A percentile compares a stretch with the other conserved stretches of the same genome.
These are phyloP conservation scores for Puya raimondii DNA, from an alignment of 176 grass and related monocot species.

Conservation along the genomic window DNA sequence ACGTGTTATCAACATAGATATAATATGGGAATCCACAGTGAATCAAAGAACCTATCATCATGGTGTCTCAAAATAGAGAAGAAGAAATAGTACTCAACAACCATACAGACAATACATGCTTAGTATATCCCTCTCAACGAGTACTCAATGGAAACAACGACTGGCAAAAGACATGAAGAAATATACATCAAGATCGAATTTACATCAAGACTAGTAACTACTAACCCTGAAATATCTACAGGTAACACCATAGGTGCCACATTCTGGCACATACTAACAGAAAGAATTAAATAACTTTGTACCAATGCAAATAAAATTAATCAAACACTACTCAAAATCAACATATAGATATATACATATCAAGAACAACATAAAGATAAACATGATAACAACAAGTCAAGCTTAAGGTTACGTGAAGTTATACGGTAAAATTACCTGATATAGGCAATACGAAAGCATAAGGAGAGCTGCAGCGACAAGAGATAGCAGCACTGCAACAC, in stretches of 20 bases:
- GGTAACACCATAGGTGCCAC: neutral
- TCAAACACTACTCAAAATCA: neutral
- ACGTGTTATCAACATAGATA: neutral
- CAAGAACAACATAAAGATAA: neutral
- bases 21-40: neutral
- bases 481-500: slow-evolving; percentile 48
- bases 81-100: neutral
- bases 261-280: neutral
- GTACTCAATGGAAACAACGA: neutral
- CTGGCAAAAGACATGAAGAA: neutral
- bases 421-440: slow-evolving; percentile 14
- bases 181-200: no score
- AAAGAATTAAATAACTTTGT: neutral
- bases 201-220: no score
- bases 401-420: neutral
- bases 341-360: neutral
- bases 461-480: slow-evolving; percentile 47
- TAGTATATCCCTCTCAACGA: neutral
- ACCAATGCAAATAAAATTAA: neutral
- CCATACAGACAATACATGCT: neutral
- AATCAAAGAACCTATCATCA: neutral
- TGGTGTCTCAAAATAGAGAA: neutral
- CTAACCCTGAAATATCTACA: no score
- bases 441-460: slow-evolving; percentile 69
- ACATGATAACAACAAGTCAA: neutral